Percentiles rank a stretch among this genome's conserved stretches.
phyloP scores from a whole-genome alignment of 2,329 filamentous ascomycete genomes.

The Ceratocystis ficicola region DNA sequence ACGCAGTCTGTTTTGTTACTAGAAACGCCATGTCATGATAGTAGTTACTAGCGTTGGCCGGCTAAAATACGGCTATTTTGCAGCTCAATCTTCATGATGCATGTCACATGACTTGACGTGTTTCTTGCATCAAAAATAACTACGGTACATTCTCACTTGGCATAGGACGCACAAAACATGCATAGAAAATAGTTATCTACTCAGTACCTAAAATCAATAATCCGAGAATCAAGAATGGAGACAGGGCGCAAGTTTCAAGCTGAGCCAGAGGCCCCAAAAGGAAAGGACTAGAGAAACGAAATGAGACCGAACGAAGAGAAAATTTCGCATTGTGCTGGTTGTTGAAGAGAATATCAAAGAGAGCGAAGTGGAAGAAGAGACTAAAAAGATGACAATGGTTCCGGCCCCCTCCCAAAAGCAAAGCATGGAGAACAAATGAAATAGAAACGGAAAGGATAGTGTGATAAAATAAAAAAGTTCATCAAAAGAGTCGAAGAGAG shows the following conservation, averaged over 20 bases:
- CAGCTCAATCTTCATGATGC: neutral
- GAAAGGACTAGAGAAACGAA: neutral
- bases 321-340: neutral
- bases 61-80: neutral
- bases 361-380: neutral
- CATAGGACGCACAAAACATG: neutral
- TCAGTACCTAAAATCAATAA: neutral
- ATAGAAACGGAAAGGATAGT: conserved; percentile 9
- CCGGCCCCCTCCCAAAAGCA: neutral
- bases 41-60: neutral
- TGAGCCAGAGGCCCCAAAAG: too few species aligned
- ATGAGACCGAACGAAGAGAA: neutral
- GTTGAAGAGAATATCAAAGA: conserved; percentile 1
- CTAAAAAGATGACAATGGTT: conserved; percentile 6
- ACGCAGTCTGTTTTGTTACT: too few species aligned
- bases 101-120: too few species aligned
- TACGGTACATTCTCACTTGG: too few species aligned
- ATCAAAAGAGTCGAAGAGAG: neutral
- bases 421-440: conserved; percentile 13
- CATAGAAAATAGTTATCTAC: neutral
- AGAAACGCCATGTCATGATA: neutral
- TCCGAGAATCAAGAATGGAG: neutral
- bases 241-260: too few species aligned
- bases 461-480: conserved; percentile 12
- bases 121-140: too few species aligned